Evolutionary conservation across 352 stramenopile species (phyloP), one percentile per base, ranked within the genome.

Genomic region (Phytopythium chamaehyphon): DNA sequence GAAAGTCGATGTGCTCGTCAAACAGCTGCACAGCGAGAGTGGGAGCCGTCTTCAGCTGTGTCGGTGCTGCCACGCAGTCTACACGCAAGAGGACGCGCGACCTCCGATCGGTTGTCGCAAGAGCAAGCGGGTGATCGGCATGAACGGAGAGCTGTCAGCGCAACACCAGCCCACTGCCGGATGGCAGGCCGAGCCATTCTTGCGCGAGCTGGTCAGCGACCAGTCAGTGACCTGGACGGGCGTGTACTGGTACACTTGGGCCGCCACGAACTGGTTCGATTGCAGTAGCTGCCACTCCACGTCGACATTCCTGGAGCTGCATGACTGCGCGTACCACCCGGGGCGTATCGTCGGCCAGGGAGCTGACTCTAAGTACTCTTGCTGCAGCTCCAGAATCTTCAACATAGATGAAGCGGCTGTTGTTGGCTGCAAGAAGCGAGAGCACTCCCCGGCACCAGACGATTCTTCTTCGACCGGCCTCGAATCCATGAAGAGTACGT

Each of bases 231-330:
- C 62, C 3, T 96, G 84, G 85, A 71, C 58, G 18, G 69, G 60
- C 0, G 68, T 73, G 0, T 97, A 93, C 50, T 96, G 88, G 87
- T 79, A 83, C 43, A 43, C 95, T 5, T 97, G 82, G 86, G 83
- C 71, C 1, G 76, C 73, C 11, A 83, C 62, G 6, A 71, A 78
- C 23, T 61, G 54, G 23, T 85, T 91, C 22, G 44, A 51, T n/a
- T 95, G 83, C 50, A 55, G 21, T 11, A 53, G 59, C 8, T 93
- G 78, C 55, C 68, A 62, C 11, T 55, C 63, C 11, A 61, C 46
- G 22, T 85, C 61, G 38, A 72, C 58, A 23, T 61, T 84, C 4
- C 21, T 82, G 8, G 62, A 87, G 16, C 55, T 79, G 9, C 40
- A 57, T 24, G 40, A 69, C 3, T 90, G 80, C 22, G 53, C 55